Conservation (phyloP, 805 yeast species). For the Yarrowia deformans region DNA sequence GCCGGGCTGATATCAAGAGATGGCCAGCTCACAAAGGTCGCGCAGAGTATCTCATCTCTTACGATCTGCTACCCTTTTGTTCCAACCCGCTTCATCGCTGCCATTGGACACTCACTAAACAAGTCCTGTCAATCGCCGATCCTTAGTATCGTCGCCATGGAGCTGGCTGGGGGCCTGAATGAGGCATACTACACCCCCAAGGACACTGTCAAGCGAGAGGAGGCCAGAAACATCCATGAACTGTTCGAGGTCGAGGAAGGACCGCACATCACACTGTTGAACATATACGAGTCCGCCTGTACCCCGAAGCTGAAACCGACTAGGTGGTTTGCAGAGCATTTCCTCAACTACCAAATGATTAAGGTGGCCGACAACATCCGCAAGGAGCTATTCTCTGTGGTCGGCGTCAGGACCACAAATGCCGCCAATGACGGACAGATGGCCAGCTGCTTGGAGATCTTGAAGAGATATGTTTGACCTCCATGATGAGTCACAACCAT, state of each 20-base stretch:
- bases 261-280: not conserved
- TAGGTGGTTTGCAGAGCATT: conserved; percentile 28
- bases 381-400: not conserved
- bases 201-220: not conserved
- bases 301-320: conserved; percentile 10
- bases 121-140: not conserved
- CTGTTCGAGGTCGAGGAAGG: conserved; percentile 22
- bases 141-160: conserved; percentile 12
- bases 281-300: conserved; percentile 22
- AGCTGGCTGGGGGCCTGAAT: conserved; percentile 16
- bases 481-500: not conserved
- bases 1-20: not conserved
- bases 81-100: conserved; percentile 2
- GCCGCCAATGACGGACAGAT: conserved; percentile 7
- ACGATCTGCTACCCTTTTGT: not conserved
- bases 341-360: conserved; percentile 15
- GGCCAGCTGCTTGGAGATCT: not conserved
- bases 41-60: not conserved
- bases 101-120: conserved; percentile 8
- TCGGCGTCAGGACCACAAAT: not conserved
- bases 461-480: not conserved
- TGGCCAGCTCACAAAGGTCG: conserved; percentile 1
- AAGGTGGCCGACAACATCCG: conserved; percentile 1
- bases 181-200: conserved; percentile 23
- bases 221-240: conserved; percentile 18